These are phyloP conservation scores for Cladophialophora bantiana DNA, from an alignment of 2,329 filamentous ascomycete genomes.

Conservation along the genomic window DNA sequence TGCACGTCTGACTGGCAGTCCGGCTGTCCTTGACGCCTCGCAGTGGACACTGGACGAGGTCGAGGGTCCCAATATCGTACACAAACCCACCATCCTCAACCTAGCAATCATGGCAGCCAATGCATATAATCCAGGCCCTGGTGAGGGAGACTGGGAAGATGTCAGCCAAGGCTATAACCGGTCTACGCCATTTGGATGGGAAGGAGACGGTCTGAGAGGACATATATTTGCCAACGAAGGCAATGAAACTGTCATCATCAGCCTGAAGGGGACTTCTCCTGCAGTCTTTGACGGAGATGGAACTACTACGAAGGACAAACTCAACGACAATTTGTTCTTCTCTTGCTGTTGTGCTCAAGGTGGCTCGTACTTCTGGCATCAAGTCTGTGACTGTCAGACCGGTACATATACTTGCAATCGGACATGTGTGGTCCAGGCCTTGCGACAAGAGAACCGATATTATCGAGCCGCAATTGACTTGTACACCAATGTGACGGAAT, in stretches of 20 bases:
- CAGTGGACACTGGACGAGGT: conserved; percentile 86
- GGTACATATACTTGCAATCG: conserved; percentile 89
- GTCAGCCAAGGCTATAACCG: conserved; percentile 82
- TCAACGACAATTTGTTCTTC: conserved; percentile 97
- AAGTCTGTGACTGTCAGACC: conserved; percentile 92
- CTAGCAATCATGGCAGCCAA: conserved; percentile 89
- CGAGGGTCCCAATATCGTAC: conserved; percentile 78
- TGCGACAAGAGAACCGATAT: conserved; percentile 85
- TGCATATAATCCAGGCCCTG: conserved; percentile 80
- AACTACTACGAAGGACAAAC: conserved; percentile 95
- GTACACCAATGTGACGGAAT: conserved; percentile 87
- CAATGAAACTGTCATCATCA: conserved; percentile 88
- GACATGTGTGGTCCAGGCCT: conserved; percentile 79
- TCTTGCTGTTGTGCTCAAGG: conserved; percentile 97
- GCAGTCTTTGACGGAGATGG: conserved; percentile 97
- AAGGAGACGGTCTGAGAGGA: conserved; percentile 83
- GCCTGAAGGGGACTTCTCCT: conserved; percentile 86
- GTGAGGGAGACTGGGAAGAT: conserved; percentile 80
- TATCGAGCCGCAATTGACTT: conserved; percentile 88
- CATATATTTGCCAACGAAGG: conserved; percentile 88
- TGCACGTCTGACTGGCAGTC: conserved; percentile 71
- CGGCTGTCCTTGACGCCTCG: conserved; percentile 71
- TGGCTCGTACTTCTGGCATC: conserved; percentile 85
- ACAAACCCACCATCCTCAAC: conserved; percentile 82
- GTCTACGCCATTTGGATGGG: conserved; percentile 90